These are phyloP conservation scores for Nothomitra cinnamomea DNA, from an alignment of 2,329 filamentous ascomycete genomes.

Conservation along the genomic window DNA sequence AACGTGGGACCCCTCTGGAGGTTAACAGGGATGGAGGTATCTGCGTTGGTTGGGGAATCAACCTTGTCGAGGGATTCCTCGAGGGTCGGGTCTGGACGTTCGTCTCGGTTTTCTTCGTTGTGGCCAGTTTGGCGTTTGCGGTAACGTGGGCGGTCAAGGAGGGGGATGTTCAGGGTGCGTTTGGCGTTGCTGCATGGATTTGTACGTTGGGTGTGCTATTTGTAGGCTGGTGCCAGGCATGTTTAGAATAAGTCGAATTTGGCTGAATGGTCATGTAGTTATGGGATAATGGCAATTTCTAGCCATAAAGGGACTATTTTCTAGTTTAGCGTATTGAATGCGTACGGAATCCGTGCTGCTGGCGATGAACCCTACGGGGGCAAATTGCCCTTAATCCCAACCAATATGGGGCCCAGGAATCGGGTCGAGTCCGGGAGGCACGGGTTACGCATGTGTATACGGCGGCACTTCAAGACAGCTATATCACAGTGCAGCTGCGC, in stretches of 20 bases:
- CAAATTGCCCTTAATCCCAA: too few relatives aligned
- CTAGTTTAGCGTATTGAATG: too few relatives aligned
- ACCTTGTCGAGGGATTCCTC: slow-evolving; percentile 23
- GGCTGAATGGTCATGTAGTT: too few relatives aligned
- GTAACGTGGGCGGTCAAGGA: slow-evolving; percentile 18
- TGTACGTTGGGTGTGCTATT: slow-evolving; percentile 18
- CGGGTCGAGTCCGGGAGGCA: too few relatives aligned
- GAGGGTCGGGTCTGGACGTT: slow-evolving; percentile 20
- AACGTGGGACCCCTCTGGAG: slow-evolving; percentile 16
- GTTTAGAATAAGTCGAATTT: neutral
- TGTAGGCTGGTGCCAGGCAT: slow-evolving; percentile 20
- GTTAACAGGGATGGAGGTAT: slow-evolving; percentile 9
- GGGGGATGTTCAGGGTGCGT: slow-evolving; percentile 23
- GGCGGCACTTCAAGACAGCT: too few relatives aligned
- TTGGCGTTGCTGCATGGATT: slow-evolving; percentile 23
- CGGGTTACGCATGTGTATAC: too few relatives aligned
- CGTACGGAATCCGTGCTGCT: too few relatives aligned
- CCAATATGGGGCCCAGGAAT: too few relatives aligned
- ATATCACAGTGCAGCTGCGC: too few relatives aligned
- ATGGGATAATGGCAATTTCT: too few relatives aligned
- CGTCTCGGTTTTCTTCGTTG: slow-evolving; percentile 16
- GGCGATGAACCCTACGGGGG: too few relatives aligned
- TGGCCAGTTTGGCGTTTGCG: slow-evolving; percentile 21
- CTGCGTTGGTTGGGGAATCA: slow-evolving; percentile 23
- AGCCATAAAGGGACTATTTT: too few relatives aligned